Evolutionary conservation across 2,329 filamentous ascomycete genomes (phyloP).

Genomic region (Nemania diffusa): DNA sequence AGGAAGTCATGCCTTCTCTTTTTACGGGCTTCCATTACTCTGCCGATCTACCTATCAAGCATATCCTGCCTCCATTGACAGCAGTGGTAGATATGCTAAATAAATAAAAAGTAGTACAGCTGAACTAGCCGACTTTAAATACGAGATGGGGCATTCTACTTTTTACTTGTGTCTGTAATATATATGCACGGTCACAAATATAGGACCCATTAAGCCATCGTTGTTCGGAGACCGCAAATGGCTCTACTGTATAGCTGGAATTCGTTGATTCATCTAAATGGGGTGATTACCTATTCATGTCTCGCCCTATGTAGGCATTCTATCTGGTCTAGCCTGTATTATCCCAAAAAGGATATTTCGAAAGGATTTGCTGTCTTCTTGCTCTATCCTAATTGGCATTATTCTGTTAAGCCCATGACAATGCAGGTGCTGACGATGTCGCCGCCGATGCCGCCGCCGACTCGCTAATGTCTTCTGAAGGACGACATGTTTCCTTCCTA

Average conservation of each 20-base stretch:
- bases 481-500: conserved; percentile 10
- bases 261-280: conserved; percentile 16
- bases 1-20: too few species aligned
- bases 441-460: conserved; percentile 11
- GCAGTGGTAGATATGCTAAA: too few species aligned
- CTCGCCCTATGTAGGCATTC: conserved; percentile 30
- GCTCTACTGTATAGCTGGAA: background rate
- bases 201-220: background rate
- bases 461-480: conserved; percentile 12
- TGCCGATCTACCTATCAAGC: too few species aligned
- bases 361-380: conserved; percentile 17
- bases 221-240: background rate
- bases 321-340: conserved; percentile 38
- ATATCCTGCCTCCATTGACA: too few species aligned
- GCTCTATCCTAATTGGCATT: conserved; percentile 19
- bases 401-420: background rate
- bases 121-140: background rate
- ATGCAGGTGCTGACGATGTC: conserved; percentile 1
- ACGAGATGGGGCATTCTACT: background rate
- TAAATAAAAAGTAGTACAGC: background rate
- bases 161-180: background rate
- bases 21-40: too few species aligned
- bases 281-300: conserved; percentile 21
- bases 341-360: conserved; percentile 18
- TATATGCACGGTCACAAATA: background rate